Conservation (phyloP, 768 basidiomycete species). For the Phlegmacium glaucopus region DNA sequence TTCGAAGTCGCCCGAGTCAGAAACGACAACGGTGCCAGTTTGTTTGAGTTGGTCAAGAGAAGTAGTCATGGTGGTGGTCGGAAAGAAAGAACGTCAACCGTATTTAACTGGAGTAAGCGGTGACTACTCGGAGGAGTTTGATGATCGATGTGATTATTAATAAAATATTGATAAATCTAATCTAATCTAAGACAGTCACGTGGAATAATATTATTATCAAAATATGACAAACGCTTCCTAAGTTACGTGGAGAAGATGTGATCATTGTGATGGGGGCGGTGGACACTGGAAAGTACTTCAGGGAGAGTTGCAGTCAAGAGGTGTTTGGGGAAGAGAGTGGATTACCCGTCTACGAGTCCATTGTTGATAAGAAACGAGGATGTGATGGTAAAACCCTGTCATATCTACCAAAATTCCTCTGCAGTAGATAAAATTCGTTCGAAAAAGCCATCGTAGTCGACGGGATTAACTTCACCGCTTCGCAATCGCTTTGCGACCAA, state of each 20-base stretch:
- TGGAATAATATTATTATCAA: too few relatives aligned
- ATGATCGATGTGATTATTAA: slow-evolving; percentile 6
- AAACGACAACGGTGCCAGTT: slow-evolving; percentile 94
- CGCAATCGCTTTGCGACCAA: not conserved
- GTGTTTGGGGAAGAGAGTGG: too few relatives aligned
- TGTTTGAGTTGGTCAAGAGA: slow-evolving; percentile 84
- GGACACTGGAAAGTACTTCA: not conserved
- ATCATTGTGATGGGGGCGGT: too few relatives aligned
- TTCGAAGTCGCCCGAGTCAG: slow-evolving; percentile 96
- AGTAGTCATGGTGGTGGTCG: slow-evolving; percentile 56
- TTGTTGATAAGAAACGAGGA: too few relatives aligned
- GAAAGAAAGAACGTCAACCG: slow-evolving; percentile 13
- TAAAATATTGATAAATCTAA: slow-evolving; percentile 8
- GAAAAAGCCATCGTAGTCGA: not conserved
- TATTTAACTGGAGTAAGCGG: slow-evolving; percentile 2
- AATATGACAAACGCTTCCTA: too few relatives aligned
- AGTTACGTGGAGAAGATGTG: too few relatives aligned
- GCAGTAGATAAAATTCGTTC: not conserved
- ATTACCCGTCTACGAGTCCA: too few relatives aligned
- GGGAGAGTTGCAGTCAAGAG: too few relatives aligned
- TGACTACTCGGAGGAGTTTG: not conserved
- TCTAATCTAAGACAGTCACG: slow-evolving; percentile 4
- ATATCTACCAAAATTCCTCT: not conserved
- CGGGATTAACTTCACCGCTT: not conserved
- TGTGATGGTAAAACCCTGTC: too few relatives aligned